A percentile compares a stretch with the other conserved stretches of the same genome.
Conservation (phyloP, 495 filamentous ascomycete species). For the Annulohypoxylon stygium region DNA sequence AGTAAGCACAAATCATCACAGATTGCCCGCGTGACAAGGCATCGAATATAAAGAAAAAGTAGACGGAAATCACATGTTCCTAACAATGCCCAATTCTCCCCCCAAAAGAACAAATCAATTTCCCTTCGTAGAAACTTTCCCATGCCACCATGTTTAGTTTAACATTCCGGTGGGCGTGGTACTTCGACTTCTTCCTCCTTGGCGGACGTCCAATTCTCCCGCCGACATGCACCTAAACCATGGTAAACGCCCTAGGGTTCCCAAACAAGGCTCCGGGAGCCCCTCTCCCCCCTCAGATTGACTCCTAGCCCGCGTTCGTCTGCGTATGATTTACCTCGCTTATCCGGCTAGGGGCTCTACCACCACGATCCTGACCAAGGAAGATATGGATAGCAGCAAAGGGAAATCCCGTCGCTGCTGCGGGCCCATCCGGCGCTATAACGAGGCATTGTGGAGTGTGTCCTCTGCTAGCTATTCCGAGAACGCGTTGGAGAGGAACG, state of each 20-base stretch:
- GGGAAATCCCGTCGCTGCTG: slow-evolving; percentile 26
- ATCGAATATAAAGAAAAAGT: slow-evolving; percentile 45
- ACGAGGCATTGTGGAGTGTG: slow-evolving; percentile 15
- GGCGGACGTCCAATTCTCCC: slow-evolving; percentile 32
- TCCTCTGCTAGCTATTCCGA: slow-evolving; percentile 7
- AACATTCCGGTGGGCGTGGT: slow-evolving; percentile 39
- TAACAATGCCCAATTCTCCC: slow-evolving; percentile 21
- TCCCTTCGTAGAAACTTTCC: slow-evolving; percentile 40
- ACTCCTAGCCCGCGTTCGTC: slow-evolving; percentile 20
- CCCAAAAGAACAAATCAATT: slow-evolving; percentile 38
- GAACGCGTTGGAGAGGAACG: slow-evolving; percentile 12
- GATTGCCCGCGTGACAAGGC: slow-evolving; percentile 47
- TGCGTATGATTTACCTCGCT: slow-evolving; percentile 19
- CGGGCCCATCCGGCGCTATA: slow-evolving; percentile 23
- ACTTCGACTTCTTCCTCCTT: slow-evolving; percentile 23
- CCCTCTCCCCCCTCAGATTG: slow-evolving; percentile 8
- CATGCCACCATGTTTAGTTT: slow-evolving; percentile 19
- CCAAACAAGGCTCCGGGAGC: slow-evolving; percentile 22
- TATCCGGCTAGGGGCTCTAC: slow-evolving; percentile 22
- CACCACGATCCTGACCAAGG: slow-evolving; percentile 32
- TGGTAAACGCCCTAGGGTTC: slow-evolving; percentile 16
- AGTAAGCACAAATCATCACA: slow-evolving; percentile 43
- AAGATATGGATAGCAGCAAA: slow-evolving; percentile 22
- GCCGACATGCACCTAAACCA: slow-evolving; percentile 11
- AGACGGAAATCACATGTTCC: slow-evolving; percentile 43